Evolutionary conservation across 768 basidiomycete genomes (phyloP).

Genomic region (Astraeus odoratus): DNA sequence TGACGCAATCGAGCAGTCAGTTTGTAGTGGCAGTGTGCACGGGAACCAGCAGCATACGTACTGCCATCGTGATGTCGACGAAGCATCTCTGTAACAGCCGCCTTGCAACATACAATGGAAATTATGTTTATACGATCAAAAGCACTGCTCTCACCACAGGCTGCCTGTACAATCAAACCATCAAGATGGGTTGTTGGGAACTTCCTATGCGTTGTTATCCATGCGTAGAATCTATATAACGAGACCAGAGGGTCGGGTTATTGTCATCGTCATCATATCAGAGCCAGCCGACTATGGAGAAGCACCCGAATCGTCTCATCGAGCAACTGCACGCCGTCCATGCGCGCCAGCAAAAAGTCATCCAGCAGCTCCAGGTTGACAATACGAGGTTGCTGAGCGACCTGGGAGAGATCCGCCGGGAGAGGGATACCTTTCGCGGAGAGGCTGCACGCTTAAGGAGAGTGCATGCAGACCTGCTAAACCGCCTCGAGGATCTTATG

Average conservation of each 20-base stretch:
- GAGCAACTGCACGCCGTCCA: conserved; percentile 22
- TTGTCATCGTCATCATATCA: neutral
- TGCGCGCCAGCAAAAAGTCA: conserved; percentile 17
- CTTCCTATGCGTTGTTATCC: no score
- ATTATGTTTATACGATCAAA: no score
- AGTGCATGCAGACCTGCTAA: conserved; percentile 17
- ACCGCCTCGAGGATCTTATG: conserved; percentile 12
- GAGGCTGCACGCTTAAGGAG: conserved; percentile 16
- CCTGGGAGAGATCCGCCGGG: conserved; percentile 21
- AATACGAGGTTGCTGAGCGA: conserved; percentile 16
- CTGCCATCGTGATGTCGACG: no score
- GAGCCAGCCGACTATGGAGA: conserved; percentile 5
- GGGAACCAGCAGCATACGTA: no score
- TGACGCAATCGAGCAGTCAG: no score
- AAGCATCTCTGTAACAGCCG: no score
- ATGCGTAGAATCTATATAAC: no score
- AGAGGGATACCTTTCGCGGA: conserved; percentile 19
- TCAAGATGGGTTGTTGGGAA: no score
- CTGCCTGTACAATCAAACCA: no score
- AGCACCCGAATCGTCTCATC: conserved; percentile 11
- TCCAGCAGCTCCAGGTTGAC: conserved; percentile 23
- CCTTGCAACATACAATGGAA: no score
- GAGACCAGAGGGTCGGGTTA: neutral
- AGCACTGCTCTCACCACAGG: no score
- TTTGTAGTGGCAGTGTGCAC: no score